Base-by-base conservation (phyloP, 179 eudicot species). In the Silene vulgaris region DNA sequence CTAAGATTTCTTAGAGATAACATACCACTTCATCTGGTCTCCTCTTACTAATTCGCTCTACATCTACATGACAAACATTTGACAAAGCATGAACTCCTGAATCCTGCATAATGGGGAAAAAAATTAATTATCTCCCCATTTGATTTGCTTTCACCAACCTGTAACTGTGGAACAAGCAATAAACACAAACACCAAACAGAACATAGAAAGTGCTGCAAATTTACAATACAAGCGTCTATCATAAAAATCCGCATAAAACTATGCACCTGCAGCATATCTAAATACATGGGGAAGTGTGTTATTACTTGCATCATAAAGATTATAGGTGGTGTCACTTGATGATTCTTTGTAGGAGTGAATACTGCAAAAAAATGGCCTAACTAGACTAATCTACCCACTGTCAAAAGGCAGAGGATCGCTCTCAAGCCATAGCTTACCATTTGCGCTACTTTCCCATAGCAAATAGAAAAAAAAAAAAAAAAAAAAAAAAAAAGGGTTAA, bases 21-120 rank as follows among this genome's bases (percentile, higher is more conserved):
- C 52, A 1, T 86, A 95, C 99, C 90, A 87, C 89, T 89, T 87
- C 97, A 85, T 97, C 99, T 76, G 97, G 99, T 81, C 84, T 95
- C 81, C 97, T 88, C 82, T 90, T 95, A 84, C 99, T 95, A 76
- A 85, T 82, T 14, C 99, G 91, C 83, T 90, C 90, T 70, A 89
- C 91, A 83, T 95, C 99, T 30, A 95, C 92, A 86, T 95, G 99
- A 76, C 96, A 95, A 63, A 92, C 97, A 88, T 95, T 95, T 76
- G 99, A 90, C 61, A 92, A 82, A 76, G 97, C 99, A 85, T 95
- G 99, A 70, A 95, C 99, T 52, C 99, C 99, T 29, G 97, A 83
- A 88, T 95, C 99, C 99, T 95, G 86, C 76, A 82, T 37, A 84
- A 50, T 14, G 45, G 30, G 5, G 63, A 60, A 26, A 65, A 8